These are phyloP conservation scores for Amanita thiersii DNA, from an alignment of 768 basidiomycete genomes.

Conservation along the genomic window DNA sequence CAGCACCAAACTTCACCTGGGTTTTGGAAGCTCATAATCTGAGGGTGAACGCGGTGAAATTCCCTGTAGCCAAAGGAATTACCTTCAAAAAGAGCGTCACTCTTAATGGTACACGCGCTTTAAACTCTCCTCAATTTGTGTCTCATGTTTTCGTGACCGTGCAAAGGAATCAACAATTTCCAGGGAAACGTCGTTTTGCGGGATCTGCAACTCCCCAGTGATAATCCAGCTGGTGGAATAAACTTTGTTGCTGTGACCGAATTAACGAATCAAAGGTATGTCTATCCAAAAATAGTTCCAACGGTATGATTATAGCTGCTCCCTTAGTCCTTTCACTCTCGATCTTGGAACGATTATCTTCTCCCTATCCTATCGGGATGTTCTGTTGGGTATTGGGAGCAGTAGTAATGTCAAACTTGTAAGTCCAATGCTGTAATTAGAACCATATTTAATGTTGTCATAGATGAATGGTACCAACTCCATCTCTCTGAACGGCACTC, in stretches of 20 bases:
- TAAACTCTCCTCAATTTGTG: not conserved
- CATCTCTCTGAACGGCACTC: constrained; percentile 48
- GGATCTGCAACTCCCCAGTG: constrained; percentile 59
- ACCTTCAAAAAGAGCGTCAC: constrained; percentile 54
- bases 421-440: constrained; percentile 14
- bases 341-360: constrained; percentile 62
- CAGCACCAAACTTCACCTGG: constrained; percentile 62
- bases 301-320: constrained; percentile 1
- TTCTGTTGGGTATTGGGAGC: constrained; percentile 49
- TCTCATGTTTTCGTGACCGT: constrained; percentile 1
- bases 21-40: constrained; percentile 47
- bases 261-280: constrained; percentile 50
- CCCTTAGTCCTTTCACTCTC: constrained; percentile 54
- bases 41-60: constrained; percentile 56
- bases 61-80: constrained; percentile 59
- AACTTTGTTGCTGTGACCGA: constrained; percentile 50
- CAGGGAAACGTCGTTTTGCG: constrained; percentile 42
- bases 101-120: constrained; percentile 46
- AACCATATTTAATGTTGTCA: constrained; percentile 2
- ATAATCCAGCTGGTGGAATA: constrained; percentile 61
- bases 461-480: constrained; percentile 48
- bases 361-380: constrained; percentile 47
- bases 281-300: not conserved
- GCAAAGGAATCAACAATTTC: constrained; percentile 53
- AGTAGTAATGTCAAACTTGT: constrained; percentile 46